Conservation (phyloP, 2,329 filamentous ascomycete species). For the Colletotrichum agaves region DNA sequence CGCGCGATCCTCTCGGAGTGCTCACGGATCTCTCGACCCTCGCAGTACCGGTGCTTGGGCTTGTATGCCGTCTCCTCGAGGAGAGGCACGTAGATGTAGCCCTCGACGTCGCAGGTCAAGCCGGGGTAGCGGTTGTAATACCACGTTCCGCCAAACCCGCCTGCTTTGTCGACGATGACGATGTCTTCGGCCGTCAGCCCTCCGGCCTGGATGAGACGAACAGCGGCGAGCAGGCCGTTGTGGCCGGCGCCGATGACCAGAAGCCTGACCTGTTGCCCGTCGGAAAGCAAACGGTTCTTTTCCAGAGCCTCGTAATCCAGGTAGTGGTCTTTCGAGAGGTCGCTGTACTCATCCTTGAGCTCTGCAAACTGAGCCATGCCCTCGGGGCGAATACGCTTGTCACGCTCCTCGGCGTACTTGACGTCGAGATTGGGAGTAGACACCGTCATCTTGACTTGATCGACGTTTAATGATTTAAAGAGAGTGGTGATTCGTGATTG, state of each 20-base stretch:
- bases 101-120: slow-evolving; percentile 67
- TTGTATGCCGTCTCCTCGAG: slow-evolving; percentile 70
- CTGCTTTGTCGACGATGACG: slow-evolving; percentile 54
- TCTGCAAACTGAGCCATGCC: too few relatives aligned
- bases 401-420: too few relatives aligned
- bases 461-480: too few relatives aligned
- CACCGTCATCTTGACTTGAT: too few relatives aligned
- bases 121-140: slow-evolving; percentile 64
- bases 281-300: too few relatives aligned
- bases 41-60: slow-evolving; percentile 60
- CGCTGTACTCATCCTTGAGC: too few relatives aligned
- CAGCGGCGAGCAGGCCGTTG: slow-evolving; percentile 47
- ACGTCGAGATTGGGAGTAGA: too few relatives aligned
- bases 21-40: slow-evolving; percentile 54
- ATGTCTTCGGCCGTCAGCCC: slow-evolving; percentile 48
- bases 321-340: too few relatives aligned
- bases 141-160: slow-evolving; percentile 62
- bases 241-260: slow-evolving; percentile 51
- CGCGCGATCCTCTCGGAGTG: slow-evolving; percentile 55
- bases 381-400: too few relatives aligned
- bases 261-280: slow-evolving; percentile 44
- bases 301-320: too few relatives aligned
- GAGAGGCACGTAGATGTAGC: slow-evolving; percentile 68
- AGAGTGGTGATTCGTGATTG: too few relatives aligned
- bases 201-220: slow-evolving; percentile 41